Conservation (phyloP, 2,329 filamentous ascomycete genomes). For the Penicillium sclerotigenum region DNA sequence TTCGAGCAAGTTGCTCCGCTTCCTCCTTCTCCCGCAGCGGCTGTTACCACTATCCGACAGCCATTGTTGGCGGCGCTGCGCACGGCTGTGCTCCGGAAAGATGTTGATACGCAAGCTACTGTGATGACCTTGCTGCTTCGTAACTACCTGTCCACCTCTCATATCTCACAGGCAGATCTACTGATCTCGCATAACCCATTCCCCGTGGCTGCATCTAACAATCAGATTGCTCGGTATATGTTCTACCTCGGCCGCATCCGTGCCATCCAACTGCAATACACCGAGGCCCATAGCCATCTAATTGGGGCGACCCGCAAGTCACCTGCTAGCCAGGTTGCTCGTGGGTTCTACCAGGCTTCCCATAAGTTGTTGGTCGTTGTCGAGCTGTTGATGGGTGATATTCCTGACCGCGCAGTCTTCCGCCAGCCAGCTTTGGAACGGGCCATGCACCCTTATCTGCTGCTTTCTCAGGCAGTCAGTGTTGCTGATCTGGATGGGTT, state of each 20-base stretch:
- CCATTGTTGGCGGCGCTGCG: conserved; percentile 82
- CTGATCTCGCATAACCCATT: conserved; percentile 95
- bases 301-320: conserved; percentile 93
- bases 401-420: conserved; percentile 92
- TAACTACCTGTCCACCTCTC: conserved; percentile 93
- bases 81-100: conserved; percentile 94
- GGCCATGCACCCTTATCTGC: conserved; percentile 86
- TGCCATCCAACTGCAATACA: conserved; percentile 94
- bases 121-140: conserved; percentile 92
- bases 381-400: conserved; percentile 96
- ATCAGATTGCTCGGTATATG: conserved; percentile 93
- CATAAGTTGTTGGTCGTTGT: conserved; percentile 96
- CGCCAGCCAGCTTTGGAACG: conserved; percentile 82
- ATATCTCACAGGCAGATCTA: conserved; percentile 94
- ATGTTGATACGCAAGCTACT: conserved; percentile 93
- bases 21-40: conserved; percentile 83
- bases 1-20: conserved; percentile 85
- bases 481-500: conserved; percentile 96
- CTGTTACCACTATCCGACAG: conserved; percentile 81
- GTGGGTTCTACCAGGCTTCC: conserved; percentile 92
- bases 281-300: conserved; percentile 91
- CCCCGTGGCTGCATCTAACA: conserved; percentile 90
- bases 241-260: conserved; percentile 97
- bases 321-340: conserved; percentile 80
- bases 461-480: conserved; percentile 89